Conservation (phyloP, 2,329 filamentous ascomycete genomes). For the Fusarium brevicatenulatum region DNA sequence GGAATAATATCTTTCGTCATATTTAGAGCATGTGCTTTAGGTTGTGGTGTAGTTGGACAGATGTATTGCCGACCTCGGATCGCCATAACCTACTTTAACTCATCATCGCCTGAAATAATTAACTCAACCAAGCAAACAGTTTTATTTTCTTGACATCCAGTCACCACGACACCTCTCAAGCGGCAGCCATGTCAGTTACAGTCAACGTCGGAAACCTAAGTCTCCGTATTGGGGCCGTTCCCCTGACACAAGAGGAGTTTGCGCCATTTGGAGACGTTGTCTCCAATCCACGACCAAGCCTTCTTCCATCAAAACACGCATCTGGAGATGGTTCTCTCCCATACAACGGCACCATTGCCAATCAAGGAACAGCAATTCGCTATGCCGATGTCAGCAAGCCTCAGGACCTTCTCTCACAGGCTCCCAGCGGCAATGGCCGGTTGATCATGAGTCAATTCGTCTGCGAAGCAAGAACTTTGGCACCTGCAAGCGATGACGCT, state of each 20-base stretch:
- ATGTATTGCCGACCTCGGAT: slow-evolving; percentile 17
- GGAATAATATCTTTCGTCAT: not conserved
- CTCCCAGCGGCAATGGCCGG: slow-evolving; percentile 63
- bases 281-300: slow-evolving; percentile 72
- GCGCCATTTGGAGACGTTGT: slow-evolving; percentile 85
- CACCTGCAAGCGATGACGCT: slow-evolving; percentile 12
- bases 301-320: slow-evolving; percentile 60
- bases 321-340: slow-evolving; percentile 53
- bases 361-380: slow-evolving; percentile 90
- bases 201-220: slow-evolving; percentile 38
- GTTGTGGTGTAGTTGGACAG: not conserved
- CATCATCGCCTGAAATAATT: not conserved
- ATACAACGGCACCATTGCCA: slow-evolving; percentile 68
- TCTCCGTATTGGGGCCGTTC: slow-evolving; percentile 63
- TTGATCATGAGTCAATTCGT: slow-evolving; percentile 90
- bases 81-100: not conserved
- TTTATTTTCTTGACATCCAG: not conserved
- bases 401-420: slow-evolving; percentile 74
- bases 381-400: slow-evolving; percentile 83
- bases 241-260: slow-evolving; percentile 77
- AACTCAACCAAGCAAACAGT: not conserved
- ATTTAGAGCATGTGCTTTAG: slow-evolving; percentile 55
- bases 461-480: slow-evolving; percentile 62
- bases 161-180: not conserved
- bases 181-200: slow-evolving; percentile 40